Conservation (phyloP, 2,329 filamentous ascomycete species). For the Aspergillus costaricaensis region DNA sequence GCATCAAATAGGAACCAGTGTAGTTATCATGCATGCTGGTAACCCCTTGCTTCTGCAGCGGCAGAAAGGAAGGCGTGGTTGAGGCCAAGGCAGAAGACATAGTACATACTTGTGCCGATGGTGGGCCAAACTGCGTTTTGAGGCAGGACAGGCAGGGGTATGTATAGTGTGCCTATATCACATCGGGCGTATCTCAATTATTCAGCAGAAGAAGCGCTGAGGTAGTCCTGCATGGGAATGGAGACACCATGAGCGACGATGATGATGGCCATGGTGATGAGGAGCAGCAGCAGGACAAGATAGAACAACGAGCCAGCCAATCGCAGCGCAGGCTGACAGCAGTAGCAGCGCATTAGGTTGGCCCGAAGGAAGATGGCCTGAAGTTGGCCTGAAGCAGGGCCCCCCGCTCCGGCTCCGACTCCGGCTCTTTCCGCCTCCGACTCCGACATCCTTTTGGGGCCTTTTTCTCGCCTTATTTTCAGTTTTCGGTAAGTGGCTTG, state of each 20-base stretch:
- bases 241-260: background rate
- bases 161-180: background rate
- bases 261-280: background rate
- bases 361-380: background rate
- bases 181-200: background rate
- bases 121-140: no score
- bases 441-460: background rate
- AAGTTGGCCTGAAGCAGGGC: background rate
- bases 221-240: no score
- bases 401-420: constrained; percentile 1
- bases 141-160: no score
- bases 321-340: background rate
- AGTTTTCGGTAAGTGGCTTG: background rate
- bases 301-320: no score
- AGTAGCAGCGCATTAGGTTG: background rate
- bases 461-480: background rate
- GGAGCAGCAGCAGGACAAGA: background rate
- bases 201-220: background rate
- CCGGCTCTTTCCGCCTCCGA: background rate
- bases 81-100: background rate
- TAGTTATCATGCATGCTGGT: constrained; percentile 4
- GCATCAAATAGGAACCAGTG: background rate
- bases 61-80: background rate
- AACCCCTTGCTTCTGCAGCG: constrained; percentile 14
- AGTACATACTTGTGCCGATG: no score